Conservation (phyloP, 495 filamentous ascomycete species). For the Cryomyces minteri region DNA sequence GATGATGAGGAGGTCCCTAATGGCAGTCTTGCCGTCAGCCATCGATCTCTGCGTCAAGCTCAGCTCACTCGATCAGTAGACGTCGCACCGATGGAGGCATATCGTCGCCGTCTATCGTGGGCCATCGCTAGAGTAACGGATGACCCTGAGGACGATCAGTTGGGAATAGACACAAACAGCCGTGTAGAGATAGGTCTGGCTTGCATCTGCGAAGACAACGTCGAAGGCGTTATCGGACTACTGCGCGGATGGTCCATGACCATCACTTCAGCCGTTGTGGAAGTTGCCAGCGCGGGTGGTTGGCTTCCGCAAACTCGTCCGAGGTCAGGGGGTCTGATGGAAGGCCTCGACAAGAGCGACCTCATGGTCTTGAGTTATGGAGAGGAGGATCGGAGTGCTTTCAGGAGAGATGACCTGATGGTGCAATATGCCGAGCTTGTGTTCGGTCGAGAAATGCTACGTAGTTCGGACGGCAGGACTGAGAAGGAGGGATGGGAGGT, state of each 20-base stretch:
- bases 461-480: conserved; percentile 15
- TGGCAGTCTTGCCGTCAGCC: conserved; percentile 16
- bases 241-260: conserved; percentile 62
- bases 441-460: conserved; percentile 22
- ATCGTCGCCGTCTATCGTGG: conserved; percentile 31
- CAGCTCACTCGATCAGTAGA: conserved; percentile 23
- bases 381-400: conserved; percentile 13
- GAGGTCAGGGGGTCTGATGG: conserved; percentile 19
- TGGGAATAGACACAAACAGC: conserved; percentile 53
- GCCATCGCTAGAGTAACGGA: conserved; percentile 31
- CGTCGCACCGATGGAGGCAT: conserved; percentile 27
- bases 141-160: conserved; percentile 27
- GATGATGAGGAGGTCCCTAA: conserved; percentile 34
- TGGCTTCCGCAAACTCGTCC: conserved; percentile 38
- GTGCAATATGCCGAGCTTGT: conserved; percentile 47
- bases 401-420: conserved; percentile 49
- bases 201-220: conserved; percentile 57
- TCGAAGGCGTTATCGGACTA: conserved; percentile 53
- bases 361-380: conserved; percentile 42
- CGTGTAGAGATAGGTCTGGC: conserved; percentile 61
- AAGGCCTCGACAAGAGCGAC: conserved; percentile 34
- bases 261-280: conserved; percentile 54
- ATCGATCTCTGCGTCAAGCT: conserved; percentile 14
- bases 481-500: conserved; percentile 67
- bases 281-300: conserved; percentile 52